These are phyloP conservation scores for Melocanna baccifera DNA, from an alignment of 176 grass and related monocot genomes.

Conservation along the genomic window DNA sequence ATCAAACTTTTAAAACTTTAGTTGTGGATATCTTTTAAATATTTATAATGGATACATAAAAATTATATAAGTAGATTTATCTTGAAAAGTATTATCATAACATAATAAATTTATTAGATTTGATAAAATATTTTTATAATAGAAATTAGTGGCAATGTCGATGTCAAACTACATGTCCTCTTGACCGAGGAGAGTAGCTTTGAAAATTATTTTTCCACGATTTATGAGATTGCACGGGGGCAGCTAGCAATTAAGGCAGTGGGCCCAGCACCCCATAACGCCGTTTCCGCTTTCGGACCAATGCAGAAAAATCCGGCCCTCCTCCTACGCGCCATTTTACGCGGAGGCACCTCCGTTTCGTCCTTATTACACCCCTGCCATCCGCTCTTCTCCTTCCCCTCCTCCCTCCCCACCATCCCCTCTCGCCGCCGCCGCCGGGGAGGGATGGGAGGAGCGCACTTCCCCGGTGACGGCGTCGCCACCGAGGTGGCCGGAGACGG, in stretches of 20 bases:
- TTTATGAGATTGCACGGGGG: background rate
- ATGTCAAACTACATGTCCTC: no score
- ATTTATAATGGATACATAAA: no score
- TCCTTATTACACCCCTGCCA: background rate
- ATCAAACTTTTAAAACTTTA: no score
- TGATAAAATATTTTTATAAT: no score
- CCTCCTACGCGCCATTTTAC: background rate
- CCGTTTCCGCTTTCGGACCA: no score
- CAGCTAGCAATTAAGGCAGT: conserved; percentile 7
- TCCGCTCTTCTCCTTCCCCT: background rate
- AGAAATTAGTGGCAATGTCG: no score
- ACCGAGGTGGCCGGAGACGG: background rate
- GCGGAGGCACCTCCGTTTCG: background rate
- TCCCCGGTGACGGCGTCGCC: conserved; percentile 15
- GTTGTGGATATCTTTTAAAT: no score
- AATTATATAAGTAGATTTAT: no score
- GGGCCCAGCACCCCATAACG: background rate
- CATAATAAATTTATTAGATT: no score
- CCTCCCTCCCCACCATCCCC: background rate
- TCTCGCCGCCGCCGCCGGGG: conserved; percentile 4
- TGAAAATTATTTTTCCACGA: background rate
- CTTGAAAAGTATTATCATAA: no score
- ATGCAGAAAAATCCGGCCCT: no score
- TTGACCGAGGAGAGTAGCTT: background rate
- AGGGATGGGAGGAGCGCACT: conserved; percentile 43